A percentile compares a stretch with the other conserved stretches of the same genome.
Conservation (phyloP, 1,139 yeast species). For the Hemisphaericaspora xylofermentans region DNA sequence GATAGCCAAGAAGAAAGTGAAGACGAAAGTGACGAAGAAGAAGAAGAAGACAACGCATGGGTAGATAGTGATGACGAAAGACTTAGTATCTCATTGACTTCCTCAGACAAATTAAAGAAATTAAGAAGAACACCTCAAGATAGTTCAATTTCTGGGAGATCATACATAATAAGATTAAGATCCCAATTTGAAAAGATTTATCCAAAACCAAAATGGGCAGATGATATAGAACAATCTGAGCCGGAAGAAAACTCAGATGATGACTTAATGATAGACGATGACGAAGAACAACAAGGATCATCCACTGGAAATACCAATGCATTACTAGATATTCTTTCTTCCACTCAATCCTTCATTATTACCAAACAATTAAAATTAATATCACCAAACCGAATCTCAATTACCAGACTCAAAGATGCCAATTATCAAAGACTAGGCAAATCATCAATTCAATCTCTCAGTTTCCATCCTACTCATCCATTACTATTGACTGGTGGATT, state of each 20-base stretch:
- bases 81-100: slow-evolving; percentile 57
- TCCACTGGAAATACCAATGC: slow-evolving; percentile 22
- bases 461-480: slow-evolving; percentile 87
- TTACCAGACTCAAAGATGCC: slow-evolving; percentile 82
- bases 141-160: slow-evolving; percentile 56
- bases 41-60: slow-evolving; percentile 66
- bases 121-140: slow-evolving; percentile 67
- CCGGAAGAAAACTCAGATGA: slow-evolving; percentile 22
- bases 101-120: slow-evolving; percentile 66
- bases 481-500: slow-evolving; percentile 86
- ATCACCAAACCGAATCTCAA: slow-evolving; percentile 70
- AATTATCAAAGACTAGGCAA: slow-evolving; percentile 66
- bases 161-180: slow-evolving; percentile 72
- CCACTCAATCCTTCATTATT: slow-evolving; percentile 56
- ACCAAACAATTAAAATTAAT: slow-evolving; percentile 55
- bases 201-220: slow-evolving; percentile 89
- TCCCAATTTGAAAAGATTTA: slow-evolving; percentile 84
- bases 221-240: slow-evolving; percentile 31
- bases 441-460: slow-evolving; percentile 77
- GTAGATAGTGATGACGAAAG: slow-evolving; percentile 88
- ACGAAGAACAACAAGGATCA: slow-evolving; percentile 34
- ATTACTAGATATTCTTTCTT: slow-evolving; percentile 50
- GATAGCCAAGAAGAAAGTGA: slow-evolving; percentile 30
- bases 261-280: slow-evolving; percentile 27
- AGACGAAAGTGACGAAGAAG: slow-evolving; percentile 29